These are phyloP conservation scores for Colletotrichum tropicale DNA, from an alignment of 2,329 filamentous ascomycete species.

Conservation along the genomic window DNA sequence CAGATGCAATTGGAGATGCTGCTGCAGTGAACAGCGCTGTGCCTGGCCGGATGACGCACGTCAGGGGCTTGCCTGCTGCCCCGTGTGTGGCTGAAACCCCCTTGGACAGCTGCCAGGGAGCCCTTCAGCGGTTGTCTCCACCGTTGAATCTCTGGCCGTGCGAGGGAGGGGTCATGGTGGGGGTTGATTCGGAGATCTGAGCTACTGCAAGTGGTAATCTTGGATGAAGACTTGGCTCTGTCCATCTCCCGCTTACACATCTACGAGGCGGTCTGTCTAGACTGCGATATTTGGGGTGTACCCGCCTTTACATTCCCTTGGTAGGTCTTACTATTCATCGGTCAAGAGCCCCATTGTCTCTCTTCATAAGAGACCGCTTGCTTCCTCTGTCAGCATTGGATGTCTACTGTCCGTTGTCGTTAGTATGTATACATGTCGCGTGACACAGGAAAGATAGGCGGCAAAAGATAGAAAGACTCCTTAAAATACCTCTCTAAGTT, in stretches of 20 bases:
- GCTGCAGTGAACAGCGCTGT: neutral
- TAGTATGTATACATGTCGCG: neutral
- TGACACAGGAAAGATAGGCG: neutral
- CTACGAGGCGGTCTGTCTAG: neutral
- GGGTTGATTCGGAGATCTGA: neutral
- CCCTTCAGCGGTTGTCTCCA: slow-evolving; percentile 6
- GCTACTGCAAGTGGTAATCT: neutral
- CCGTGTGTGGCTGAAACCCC: slow-evolving; percentile 9
- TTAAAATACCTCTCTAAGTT: neutral
- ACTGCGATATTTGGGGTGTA: neutral
- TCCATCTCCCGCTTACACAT: slow-evolving; percentile 11
- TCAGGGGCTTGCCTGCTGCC: slow-evolving; percentile 7
- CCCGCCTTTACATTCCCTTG: neutral
- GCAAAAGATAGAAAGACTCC: neutral
- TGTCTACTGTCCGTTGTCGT: neutral
- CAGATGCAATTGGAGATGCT: slow-evolving; percentile 1
- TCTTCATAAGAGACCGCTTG: neutral
- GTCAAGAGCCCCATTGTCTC: neutral
- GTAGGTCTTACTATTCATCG: neutral
- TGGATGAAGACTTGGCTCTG: slow-evolving; percentile 6
- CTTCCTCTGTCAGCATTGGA: neutral
- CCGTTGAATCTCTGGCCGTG: neutral
- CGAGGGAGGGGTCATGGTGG: slow-evolving; percentile 11
- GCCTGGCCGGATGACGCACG: slow-evolving; percentile 18
- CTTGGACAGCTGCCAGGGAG: neutral